Conservation (phyloP, 257 asterid species). For the Scutellaria galericulata region DNA sequence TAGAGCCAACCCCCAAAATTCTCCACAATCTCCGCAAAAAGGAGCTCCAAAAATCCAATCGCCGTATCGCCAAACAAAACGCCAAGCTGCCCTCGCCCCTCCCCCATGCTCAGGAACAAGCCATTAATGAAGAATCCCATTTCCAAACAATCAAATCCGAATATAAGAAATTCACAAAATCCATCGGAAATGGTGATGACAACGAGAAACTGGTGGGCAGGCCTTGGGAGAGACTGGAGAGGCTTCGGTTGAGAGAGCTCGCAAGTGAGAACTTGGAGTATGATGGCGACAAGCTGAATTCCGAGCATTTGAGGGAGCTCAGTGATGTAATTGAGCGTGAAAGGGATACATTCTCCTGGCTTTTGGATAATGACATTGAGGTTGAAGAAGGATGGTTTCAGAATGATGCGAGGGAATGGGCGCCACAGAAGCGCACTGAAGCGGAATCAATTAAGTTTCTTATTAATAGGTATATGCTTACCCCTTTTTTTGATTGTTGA, state of each 20-base stretch:
- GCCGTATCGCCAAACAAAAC: slow-evolving; percentile 69
- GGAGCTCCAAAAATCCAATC: slow-evolving; percentile 75
- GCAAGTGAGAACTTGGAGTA: slow-evolving; percentile 53
- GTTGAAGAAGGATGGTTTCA: slow-evolving; percentile 54
- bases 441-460: slow-evolving; percentile 63
- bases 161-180: slow-evolving; percentile 60
- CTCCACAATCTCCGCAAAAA: slow-evolving; percentile 88
- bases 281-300: slow-evolving; percentile 58
- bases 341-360: slow-evolving; percentile 76
- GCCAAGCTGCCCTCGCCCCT: slow-evolving; percentile 59
- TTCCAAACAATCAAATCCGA: slow-evolving; percentile 69
- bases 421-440: slow-evolving; percentile 64
- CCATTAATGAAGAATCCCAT: slow-evolving; percentile 58
- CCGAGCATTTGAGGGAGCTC: slow-evolving; percentile 69
- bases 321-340: slow-evolving; percentile 78
- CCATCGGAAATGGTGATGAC: slow-evolving; percentile 30
- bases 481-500: slow-evolving; percentile 1
- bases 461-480: slow-evolving; percentile 53
- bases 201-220: slow-evolving; percentile 63
- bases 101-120: slow-evolving; percentile 54
- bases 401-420: slow-evolving; percentile 51
- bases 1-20: slow-evolving; percentile 80
- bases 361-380: slow-evolving; percentile 79
- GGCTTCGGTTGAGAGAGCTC: slow-evolving; percentile 66
- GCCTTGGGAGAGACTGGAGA: slow-evolving; percentile 91